Conservation (phyloP, 2,329 filamentous ascomycete species). For the Elsinoe fawcettii region DNA sequence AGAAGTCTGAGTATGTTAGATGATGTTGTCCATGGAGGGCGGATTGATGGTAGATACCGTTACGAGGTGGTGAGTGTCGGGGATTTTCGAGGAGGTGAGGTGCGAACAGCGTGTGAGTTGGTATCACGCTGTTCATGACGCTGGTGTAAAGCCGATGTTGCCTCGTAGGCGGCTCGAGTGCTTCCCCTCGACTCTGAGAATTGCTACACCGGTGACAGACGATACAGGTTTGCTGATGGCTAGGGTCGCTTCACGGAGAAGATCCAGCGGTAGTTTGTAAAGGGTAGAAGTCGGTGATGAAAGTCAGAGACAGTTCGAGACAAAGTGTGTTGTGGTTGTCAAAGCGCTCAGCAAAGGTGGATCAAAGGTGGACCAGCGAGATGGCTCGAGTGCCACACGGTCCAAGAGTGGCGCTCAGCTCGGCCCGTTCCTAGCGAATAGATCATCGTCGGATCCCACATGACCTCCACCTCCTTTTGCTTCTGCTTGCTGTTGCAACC, state of each 20-base stretch:
- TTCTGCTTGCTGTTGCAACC: not conserved
- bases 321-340: conserved; percentile 15
- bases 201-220: not conserved
- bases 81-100: conserved; percentile 55
- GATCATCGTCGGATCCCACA: conserved; percentile 3
- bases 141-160: conserved; percentile 10
- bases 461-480: not conserved
- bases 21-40: conserved; percentile 26
- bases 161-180: not conserved
- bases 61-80: conserved; percentile 52
- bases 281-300: not conserved
- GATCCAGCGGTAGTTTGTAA: not conserved
- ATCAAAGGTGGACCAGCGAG: not conserved
- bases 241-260: not conserved
- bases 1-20: conserved; percentile 29
- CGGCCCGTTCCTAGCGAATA: not conserved
- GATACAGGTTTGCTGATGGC: not conserved
- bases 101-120: conserved; percentile 49
- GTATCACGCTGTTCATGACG: conserved; percentile 54
- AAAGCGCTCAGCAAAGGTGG: conserved; percentile 7
- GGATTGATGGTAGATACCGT: conserved; percentile 41
- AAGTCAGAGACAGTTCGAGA: conserved; percentile 9
- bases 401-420: not conserved
- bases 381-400: conserved; percentile 4
- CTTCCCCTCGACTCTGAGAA: not conserved